Evolutionary conservation across 2,329 filamentous ascomycete genomes (phyloP), one percentile per base, ranked within the genome.

Genomic region (Blastomyces parvus): DNA sequence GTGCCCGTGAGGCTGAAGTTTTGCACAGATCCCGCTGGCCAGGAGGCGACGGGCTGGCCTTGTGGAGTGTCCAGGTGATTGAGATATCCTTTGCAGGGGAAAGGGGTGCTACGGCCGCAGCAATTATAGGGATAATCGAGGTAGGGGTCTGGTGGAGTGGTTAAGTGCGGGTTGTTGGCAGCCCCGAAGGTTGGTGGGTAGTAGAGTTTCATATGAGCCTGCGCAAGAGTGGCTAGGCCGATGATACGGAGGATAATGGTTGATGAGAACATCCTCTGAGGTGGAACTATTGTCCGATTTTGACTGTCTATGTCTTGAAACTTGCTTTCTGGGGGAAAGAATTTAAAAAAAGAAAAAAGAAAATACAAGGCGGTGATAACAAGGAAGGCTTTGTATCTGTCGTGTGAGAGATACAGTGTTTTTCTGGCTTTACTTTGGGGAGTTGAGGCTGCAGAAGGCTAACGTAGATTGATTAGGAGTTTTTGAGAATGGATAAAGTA

Each of bases 71-170:
- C 76, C 14, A 80, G 72, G n/a, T 78, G 75, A 53, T 73, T 69
- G 19, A 78, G 71, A 65, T 81, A 78, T 57, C 78, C 79, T 46
- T 75, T 74, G 70, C 79, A 81, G 48, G 75, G 71, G 33, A 73
- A 76, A 46, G 70, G 69, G 6, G 66, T 74, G 61, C 61, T 68
- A 59, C 52, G 67, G 33, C 77, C 79, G 63, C 78, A 80, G 71
- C 78, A 80, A 61, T 79, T 76, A 64, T 77, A 79, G 1, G 79
- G 78, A 63, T 74, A 80, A 66, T 78, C 73, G 53, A 80, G 75
- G 60, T 74, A 69, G 0, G 67, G 69, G 63, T 78, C 76, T 0
- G 73, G 66, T 13, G 68, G 60, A n/a, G 69, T 73, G 48, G 69
- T 70, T 53, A 71, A 74, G 69, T 78, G 72, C 25, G 78, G 77